Evolutionary conservation across 2,329 filamentous ascomycete genomes (phyloP).

Genomic region (Aspergillus intermedius): DNA sequence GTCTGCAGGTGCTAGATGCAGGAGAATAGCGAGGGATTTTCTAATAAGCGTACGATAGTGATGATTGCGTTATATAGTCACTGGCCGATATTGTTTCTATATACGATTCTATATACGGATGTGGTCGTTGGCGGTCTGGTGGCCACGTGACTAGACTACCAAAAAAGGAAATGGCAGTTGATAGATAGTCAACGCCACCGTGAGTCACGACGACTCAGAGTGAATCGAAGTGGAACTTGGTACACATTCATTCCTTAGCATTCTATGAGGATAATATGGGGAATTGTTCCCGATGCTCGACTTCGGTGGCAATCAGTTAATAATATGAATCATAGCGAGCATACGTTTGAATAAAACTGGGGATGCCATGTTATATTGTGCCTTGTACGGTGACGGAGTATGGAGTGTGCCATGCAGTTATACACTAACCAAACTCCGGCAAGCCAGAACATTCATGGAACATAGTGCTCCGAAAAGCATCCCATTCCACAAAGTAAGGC

Average conservation of each 20-base stretch:
- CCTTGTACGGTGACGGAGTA: neutral
- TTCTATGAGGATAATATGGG: too few relatives aligned
- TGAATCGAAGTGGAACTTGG: too few relatives aligned
- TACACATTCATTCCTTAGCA: too few relatives aligned
- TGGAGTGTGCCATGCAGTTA: neutral
- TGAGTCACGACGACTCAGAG: neutral
- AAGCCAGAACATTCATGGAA: neutral
- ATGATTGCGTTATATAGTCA: neutral
- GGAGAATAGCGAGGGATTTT: neutral
- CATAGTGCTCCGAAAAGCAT: too few relatives aligned
- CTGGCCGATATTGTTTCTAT: neutral
- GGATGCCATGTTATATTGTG: too few relatives aligned
- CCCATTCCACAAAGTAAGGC: neutral
- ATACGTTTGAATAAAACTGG: too few relatives aligned
- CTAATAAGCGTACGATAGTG: neutral
- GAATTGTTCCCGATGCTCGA: too few relatives aligned
- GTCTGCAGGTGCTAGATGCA: neutral
- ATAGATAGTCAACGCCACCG: neutral
- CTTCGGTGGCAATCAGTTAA: too few relatives aligned
- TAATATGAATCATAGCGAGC: too few relatives aligned
- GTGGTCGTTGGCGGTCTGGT: too few relatives aligned
- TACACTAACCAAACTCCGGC: neutral
- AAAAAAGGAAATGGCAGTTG: neutral
- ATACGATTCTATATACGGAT: too few relatives aligned
- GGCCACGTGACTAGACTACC: neutral